These are phyloP conservation scores for Leccinum griseonigrum DNA, from an alignment of 1,284 basidiomycete genomes.

Conservation along the genomic window DNA sequence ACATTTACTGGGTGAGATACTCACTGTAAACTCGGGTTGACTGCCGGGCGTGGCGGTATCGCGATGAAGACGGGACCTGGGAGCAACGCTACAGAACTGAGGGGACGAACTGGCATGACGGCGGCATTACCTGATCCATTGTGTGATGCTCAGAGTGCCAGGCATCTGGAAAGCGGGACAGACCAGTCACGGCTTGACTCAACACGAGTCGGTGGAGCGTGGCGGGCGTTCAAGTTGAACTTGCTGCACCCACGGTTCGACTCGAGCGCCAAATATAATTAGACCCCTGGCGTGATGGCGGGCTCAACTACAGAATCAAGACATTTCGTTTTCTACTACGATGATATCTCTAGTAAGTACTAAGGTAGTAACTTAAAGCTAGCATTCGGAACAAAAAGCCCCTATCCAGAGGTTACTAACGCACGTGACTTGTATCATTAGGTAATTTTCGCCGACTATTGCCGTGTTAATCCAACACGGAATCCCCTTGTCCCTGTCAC, in stretches of 20 bases:
- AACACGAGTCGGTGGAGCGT: not conserved
- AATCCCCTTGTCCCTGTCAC: constrained; percentile 37
- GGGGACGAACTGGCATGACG: not conserved
- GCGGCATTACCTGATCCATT: constrained; percentile 27
- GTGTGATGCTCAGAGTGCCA: constrained; percentile 15
- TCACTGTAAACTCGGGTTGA: constrained; percentile 31
- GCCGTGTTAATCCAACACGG: constrained; percentile 32
- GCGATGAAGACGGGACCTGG: constrained; percentile 10
- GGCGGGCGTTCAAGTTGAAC: not conserved
- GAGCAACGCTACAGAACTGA: not conserved
- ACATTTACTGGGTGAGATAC: not conserved
- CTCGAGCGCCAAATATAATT: not conserved
- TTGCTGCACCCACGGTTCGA: constrained; percentile 2
- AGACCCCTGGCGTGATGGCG: not conserved
- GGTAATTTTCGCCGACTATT: constrained; percentile 31
- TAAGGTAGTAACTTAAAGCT: not conserved
- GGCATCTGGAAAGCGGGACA: not conserved
- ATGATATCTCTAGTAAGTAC: not conserved
- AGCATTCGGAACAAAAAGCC: not conserved
- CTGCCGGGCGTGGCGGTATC: not conserved
- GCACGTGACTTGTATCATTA: constrained; percentile 29
- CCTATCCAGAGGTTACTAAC: constrained; percentile 8
- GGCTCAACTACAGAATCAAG: not conserved
- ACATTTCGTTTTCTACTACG: not conserved
- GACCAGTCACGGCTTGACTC: no score